Evolutionary conservation across 441 rosid species (phyloP).

Genomic region (Populus trichocarpa): DNA sequence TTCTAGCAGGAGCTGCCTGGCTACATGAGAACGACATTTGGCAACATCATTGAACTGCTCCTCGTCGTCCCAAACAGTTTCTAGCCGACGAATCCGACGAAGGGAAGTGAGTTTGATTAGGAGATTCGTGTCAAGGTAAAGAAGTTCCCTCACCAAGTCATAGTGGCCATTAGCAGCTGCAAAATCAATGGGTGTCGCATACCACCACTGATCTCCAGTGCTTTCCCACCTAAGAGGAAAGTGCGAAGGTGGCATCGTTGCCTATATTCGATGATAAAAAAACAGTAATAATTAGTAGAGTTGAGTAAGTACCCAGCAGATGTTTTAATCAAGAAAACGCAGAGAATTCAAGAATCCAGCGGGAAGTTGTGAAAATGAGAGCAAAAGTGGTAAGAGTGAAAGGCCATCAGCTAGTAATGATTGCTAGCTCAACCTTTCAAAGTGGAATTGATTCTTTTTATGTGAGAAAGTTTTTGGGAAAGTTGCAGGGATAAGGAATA

Average conservation of each 20-base stretch:
- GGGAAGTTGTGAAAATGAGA: neutral
- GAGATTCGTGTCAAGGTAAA: slow-evolving; percentile 79
- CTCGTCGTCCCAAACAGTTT: slow-evolving; percentile 95
- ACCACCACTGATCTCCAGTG: slow-evolving; percentile 99
- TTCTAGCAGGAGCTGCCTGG: slow-evolving; percentile 50
- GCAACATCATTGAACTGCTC: slow-evolving; percentile 58
- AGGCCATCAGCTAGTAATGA: neutral
- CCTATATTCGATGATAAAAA: neutral
- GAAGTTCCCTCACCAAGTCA: slow-evolving; percentile 78
- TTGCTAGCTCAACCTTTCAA: neutral
- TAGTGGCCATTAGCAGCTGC: slow-evolving; percentile 96
- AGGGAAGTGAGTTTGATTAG: slow-evolving; percentile 95
- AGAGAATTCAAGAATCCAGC: neutral
- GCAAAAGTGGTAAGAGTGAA: neutral
- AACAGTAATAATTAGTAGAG: neutral
- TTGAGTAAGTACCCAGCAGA: neutral
- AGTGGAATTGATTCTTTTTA: slow-evolving; percentile 5
- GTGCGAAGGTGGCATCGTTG: slow-evolving; percentile 60
- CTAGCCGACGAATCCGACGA: slow-evolving; percentile 93
- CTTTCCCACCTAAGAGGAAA: slow-evolving; percentile 99
- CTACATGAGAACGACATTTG: slow-evolving; percentile 61
- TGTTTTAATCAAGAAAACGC: neutral
- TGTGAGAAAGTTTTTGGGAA: slow-evolving; percentile 6
- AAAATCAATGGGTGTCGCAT: slow-evolving; percentile 89
- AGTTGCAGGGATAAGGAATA: slow-evolving; percentile 8